These are phyloP conservation scores for Jatropha multifida DNA, from an alignment of 441 rosid species.

Conservation along the genomic window DNA sequence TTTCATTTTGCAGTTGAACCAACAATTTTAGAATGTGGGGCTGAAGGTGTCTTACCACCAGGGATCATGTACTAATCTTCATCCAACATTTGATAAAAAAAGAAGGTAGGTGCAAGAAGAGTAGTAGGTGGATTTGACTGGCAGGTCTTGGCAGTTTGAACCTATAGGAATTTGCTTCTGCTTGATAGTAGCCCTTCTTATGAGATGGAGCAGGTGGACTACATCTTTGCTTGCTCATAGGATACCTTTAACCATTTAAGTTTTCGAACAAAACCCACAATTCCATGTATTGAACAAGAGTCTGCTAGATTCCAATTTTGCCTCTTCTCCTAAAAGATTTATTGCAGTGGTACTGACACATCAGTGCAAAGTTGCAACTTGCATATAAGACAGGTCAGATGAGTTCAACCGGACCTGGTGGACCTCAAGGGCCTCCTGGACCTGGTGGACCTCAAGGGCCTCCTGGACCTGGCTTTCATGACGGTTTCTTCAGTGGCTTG, in stretches of 20 bases:
- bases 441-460: constrained; percentile 25
- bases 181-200: too few relatives aligned
- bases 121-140: constrained; percentile 20
- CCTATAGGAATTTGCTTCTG: not conserved
- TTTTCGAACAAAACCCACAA: not conserved
- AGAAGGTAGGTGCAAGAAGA: constrained; percentile 14
- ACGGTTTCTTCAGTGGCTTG: constrained; percentile 29
- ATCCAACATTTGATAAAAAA: not conserved
- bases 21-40: not conserved
- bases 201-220: not conserved
- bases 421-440: constrained; percentile 26
- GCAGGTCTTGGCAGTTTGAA: not conserved
- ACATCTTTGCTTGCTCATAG: not conserved
- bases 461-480: constrained; percentile 16
- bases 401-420: constrained; percentile 26
- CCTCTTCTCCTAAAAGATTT: too few relatives aligned
- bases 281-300: not conserved
- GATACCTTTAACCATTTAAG: not conserved
- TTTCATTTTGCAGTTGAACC: not conserved
- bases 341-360: not conserved
- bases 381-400: not conserved
- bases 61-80: too few relatives aligned
- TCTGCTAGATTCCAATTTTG: too few relatives aligned
- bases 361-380: too few relatives aligned
- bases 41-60: not conserved